A percentile compares a stretch with the other conserved stretches of the same genome.
Conservation (phyloP, 257 asterid species). For the Nicotiana noctiflora region DNA sequence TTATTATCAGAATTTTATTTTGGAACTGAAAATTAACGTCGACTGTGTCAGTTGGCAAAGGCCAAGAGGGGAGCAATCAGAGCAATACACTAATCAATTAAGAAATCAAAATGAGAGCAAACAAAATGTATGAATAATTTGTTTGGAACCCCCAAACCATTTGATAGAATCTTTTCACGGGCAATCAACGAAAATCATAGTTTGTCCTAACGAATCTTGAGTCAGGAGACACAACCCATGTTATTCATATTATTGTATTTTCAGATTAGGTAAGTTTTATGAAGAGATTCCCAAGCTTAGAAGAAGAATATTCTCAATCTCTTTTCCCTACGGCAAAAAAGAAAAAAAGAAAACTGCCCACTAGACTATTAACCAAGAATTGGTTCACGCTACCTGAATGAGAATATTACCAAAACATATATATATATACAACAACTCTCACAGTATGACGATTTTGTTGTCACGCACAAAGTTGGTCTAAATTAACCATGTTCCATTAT, state of each 20-base stretch:
- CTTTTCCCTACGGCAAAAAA: neutral
- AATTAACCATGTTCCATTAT: neutral
- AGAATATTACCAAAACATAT: neutral
- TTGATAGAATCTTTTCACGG: slow-evolving; percentile 4
- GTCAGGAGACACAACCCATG: slow-evolving; percentile 20
- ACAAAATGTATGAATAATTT: neutral
- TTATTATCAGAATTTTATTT: neutral
- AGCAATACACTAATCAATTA: neutral
- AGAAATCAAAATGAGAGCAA: neutral
- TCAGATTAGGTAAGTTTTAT: neutral
- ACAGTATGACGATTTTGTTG: neutral
- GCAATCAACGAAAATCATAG: slow-evolving; percentile 4
- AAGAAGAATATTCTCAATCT: slow-evolving; percentile 15
- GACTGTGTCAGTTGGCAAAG: neutral
- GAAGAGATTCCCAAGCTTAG: neutral
- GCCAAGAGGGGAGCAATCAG: neutral
- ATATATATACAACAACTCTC: neutral
- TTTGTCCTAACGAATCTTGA: slow-evolving; percentile 13
- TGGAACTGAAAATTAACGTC: neutral
- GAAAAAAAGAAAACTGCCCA: neutral
- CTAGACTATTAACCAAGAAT: neutral
- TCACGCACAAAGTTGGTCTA: neutral
- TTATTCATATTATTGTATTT: slow-evolving; percentile 19
- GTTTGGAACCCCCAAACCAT: slow-evolving; percentile 3
- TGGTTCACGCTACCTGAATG: slow-evolving; percentile 3